Evolutionary conservation across 2,329 filamentous ascomycete species (phyloP), one percentile per base, ranked within the genome.

Genomic region (Diaporthe batatas): DNA sequence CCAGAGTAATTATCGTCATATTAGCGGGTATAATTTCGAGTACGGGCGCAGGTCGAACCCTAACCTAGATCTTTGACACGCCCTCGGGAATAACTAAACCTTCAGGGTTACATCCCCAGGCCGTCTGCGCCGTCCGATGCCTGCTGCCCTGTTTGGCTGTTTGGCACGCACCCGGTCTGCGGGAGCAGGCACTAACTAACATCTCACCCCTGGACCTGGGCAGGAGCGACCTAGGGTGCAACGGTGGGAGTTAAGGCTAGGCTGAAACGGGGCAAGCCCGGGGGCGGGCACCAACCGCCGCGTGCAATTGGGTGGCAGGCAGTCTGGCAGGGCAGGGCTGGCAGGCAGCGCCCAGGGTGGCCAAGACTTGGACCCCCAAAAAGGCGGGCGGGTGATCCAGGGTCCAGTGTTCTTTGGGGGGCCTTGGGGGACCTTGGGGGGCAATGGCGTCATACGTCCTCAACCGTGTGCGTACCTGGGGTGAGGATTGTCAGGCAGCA

Each of bases 401-500:
- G 54, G 51, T 54, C 65, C 65, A 42, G 16, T 47, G 16, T 6
- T 18, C 44, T 47, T n/a, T 49, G 21, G 23, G 7, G n/a, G n/a
- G n/a, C n/a, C 6, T 47, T 47, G n/a, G 1, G 23, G 18, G 65
- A 25, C 18, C 55, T 55, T 44, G 34, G 49, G 10, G 21, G 29
- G 32, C 4, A 69, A 47, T 47, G 54, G 54, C 68, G 68, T 70
- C 68, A 70, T 70, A 65, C 14, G 54, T 57, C 51, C 2, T 12
- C 8, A 39, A 39, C 12, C 8, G 3, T 29, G 29, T 29, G 5
- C 29, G 3, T 39, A n/a, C n/a, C n/a, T n/a, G n/a, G 42, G 18
- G 39, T 29, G 25, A 36, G 59, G 44, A 74, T 72, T 72, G 70
- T 74, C 72, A 74, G 72, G 72, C 72, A 74, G 64, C 70, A 74